Conservation (phyloP, 169 alveolate species). For the Fabrea salina region DNA sequence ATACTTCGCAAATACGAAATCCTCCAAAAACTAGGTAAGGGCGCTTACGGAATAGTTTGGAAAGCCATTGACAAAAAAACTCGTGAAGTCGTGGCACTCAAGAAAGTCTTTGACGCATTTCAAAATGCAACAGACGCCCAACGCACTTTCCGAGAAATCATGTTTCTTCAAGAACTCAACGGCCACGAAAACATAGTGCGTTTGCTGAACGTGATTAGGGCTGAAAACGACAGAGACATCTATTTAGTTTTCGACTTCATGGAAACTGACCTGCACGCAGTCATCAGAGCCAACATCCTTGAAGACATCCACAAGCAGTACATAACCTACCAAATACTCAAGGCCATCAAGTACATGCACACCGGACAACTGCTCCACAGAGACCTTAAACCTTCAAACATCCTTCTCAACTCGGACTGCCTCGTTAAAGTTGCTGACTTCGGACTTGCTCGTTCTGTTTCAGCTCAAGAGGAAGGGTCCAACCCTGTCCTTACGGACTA, state of each 20-base stretch:
- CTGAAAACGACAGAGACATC: slow-evolving; percentile 96
- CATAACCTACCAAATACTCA: slow-evolving; percentile 87
- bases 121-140: slow-evolving; percentile 99
- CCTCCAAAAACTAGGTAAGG: slow-evolving; percentile 90
- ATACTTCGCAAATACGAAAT: slow-evolving; percentile 87
- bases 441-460: slow-evolving; percentile 94
- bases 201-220: slow-evolving; percentile 90
- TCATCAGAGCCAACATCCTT: slow-evolving; percentile 95
- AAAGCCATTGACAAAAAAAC: slow-evolving; percentile 94
- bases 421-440: slow-evolving; percentile 97
- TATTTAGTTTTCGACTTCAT: slow-evolving; percentile 96
- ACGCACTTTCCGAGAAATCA: slow-evolving; percentile 98
- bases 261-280: slow-evolving; percentile 99
- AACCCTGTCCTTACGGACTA: slow-evolving; percentile 94
- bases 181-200: slow-evolving; percentile 95
- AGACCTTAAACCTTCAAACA: slow-evolving; percentile 97
- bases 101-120: slow-evolving; percentile 98
- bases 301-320: slow-evolving; percentile 94
- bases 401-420: slow-evolving; percentile 95
- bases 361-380: slow-evolving; percentile 96
- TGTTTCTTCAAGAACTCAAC: slow-evolving; percentile 90
- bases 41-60: slow-evolving; percentile 99
- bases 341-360: slow-evolving; percentile 91
- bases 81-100: slow-evolving; percentile 96
- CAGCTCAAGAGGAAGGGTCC: slow-evolving; percentile 62